Percentiles rank a stretch among this genome's conserved stretches.
Conservation (phyloP, 2,329 filamentous ascomycete genomes). For the Pseudocercospora pini-densiflorae region DNA sequence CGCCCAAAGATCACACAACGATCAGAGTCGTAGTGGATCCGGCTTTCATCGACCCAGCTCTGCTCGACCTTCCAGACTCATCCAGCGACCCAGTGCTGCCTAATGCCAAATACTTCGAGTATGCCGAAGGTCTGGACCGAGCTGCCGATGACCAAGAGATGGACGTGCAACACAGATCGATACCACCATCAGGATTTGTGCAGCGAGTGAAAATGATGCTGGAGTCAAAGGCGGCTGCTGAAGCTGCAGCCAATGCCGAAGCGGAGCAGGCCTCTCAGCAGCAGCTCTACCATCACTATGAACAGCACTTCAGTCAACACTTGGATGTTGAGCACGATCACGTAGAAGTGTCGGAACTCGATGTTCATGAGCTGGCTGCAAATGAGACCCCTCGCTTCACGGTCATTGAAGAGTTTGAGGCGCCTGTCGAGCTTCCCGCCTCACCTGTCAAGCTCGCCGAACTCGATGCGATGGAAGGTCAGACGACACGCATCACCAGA, state of each 20-base stretch:
- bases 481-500: slow-evolving; percentile 39
- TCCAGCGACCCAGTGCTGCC: slow-evolving; percentile 42
- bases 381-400: slow-evolving; percentile 39
- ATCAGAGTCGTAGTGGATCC: slow-evolving; percentile 43
- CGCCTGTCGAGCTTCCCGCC: slow-evolving; percentile 41
- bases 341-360: slow-evolving; percentile 31
- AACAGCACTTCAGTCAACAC: slow-evolving; percentile 21
- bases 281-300: slow-evolving; percentile 18
- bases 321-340: slow-evolving; percentile 29
- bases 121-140: slow-evolving; percentile 39
- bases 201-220: slow-evolving; percentile 49
- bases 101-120: slow-evolving; percentile 41
- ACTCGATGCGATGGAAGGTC: slow-evolving; percentile 31
- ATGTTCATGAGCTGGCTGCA: slow-evolving; percentile 39
- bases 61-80: slow-evolving; percentile 41
- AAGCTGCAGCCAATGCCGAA: slow-evolving; percentile 31
- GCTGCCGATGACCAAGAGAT: slow-evolving; percentile 41
- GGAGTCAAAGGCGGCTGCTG: slow-evolving; percentile 44
- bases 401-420: slow-evolving; percentile 39
- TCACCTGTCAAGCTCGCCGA: slow-evolving; percentile 40
- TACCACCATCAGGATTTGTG: slow-evolving; percentile 46
- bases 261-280: slow-evolving; percentile 24
- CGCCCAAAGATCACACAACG: slow-evolving; percentile 45
- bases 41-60: slow-evolving; percentile 41
- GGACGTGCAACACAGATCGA: slow-evolving; percentile 37